Percentiles rank a stretch among this genome's conserved stretches.
These are phyloP conservation scores for Talaromyces stipitatus DNA, from an alignment of 495 filamentous ascomycete genomes.

Conservation along the genomic window DNA sequence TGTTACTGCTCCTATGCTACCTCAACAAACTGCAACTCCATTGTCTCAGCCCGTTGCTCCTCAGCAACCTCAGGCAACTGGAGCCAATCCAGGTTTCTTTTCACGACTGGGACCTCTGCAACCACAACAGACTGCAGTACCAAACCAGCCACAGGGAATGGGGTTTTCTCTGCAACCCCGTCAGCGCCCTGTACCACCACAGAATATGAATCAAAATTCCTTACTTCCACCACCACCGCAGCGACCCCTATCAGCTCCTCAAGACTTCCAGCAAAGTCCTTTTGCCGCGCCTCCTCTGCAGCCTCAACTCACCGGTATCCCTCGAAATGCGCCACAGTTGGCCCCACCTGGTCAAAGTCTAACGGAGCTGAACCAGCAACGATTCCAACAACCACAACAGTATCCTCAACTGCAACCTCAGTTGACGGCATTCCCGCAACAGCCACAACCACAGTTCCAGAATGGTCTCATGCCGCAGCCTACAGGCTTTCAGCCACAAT, in stretches of 20 bases:
- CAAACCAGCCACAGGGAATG: slow-evolving; percentile 8
- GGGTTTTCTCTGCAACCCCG: slow-evolving; percentile 42
- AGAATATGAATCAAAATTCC: slow-evolving; percentile 51
- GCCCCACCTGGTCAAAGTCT: slow-evolving; percentile 71
- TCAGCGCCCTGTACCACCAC: slow-evolving; percentile 68
- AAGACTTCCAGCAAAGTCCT: slow-evolving; percentile 65
- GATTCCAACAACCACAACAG: slow-evolving; percentile 45
- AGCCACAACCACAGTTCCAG: slow-evolving; percentile 31
- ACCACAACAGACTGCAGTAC: slow-evolving; percentile 15
- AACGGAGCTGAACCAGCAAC: slow-evolving; percentile 60
- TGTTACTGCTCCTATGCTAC: slow-evolving; percentile 24
- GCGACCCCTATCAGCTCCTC: slow-evolving; percentile 82
- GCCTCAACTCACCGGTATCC: slow-evolving; percentile 75
- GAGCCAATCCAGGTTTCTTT: slow-evolving; percentile 46
- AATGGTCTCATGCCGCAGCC: slow-evolving; percentile 43
- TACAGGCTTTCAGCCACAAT: slow-evolving; percentile 42
- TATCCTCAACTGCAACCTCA: slow-evolving; percentile 45
- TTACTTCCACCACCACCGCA: slow-evolving; percentile 76
- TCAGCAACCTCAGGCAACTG: slow-evolving; percentile 46
- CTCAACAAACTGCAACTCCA: slow-evolving; percentile 36
- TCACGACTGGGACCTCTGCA: slow-evolving; percentile 36
- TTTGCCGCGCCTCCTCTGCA: slow-evolving; percentile 72
- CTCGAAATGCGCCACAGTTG: slow-evolving; percentile 40
- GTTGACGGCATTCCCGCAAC: slow-evolving; percentile 50
- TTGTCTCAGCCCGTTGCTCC: slow-evolving; percentile 31